These are phyloP conservation scores for Bondarzewia mesenterica DNA, from an alignment of 1,284 basidiomycete species.

Conservation along the genomic window DNA sequence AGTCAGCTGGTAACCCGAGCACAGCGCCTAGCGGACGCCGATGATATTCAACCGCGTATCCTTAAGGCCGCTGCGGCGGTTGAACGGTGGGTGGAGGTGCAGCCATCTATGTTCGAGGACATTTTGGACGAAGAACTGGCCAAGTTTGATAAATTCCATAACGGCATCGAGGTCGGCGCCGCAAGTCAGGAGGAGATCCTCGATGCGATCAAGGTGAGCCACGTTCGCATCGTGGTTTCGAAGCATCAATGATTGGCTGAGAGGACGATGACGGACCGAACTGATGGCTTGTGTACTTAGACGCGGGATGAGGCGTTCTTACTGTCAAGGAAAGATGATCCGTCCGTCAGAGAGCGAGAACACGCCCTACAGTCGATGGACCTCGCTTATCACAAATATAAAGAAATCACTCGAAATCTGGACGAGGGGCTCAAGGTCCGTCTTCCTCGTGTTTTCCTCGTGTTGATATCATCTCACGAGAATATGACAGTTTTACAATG, in stretches of 20 bases:
- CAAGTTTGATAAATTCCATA: constrained; percentile 75
- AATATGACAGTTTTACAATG: constrained; percentile 72
- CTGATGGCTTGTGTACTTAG: constrained; percentile 28
- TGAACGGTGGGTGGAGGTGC: constrained; percentile 63
- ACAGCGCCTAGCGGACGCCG: constrained; percentile 52
- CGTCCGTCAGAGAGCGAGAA: constrained; percentile 77
- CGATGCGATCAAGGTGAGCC: constrained; percentile 57
- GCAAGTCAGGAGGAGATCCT: constrained; percentile 61
- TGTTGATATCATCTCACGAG: neutral
- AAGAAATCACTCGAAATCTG: constrained; percentile 78
- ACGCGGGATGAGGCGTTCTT: constrained; percentile 72
- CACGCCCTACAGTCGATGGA: constrained; percentile 83
- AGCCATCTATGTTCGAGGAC: constrained; percentile 81
- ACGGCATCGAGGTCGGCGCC: constrained; percentile 54
- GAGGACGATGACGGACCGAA: neutral
- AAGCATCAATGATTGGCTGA: neutral
- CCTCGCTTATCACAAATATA: constrained; percentile 82
- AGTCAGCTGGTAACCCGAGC: constrained; percentile 62
- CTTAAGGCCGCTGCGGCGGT: constrained; percentile 57
- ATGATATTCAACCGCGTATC: constrained; percentile 74
- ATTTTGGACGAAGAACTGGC: constrained; percentile 71
- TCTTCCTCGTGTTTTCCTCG: neutral
- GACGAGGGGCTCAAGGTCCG: constrained; percentile 81
- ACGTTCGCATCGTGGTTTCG: neutral
- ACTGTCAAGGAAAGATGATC: constrained; percentile 73